Evolutionary conservation across 163 green algal genomes (phyloP).

Genomic region (Smithsoniella earleae): DNA sequence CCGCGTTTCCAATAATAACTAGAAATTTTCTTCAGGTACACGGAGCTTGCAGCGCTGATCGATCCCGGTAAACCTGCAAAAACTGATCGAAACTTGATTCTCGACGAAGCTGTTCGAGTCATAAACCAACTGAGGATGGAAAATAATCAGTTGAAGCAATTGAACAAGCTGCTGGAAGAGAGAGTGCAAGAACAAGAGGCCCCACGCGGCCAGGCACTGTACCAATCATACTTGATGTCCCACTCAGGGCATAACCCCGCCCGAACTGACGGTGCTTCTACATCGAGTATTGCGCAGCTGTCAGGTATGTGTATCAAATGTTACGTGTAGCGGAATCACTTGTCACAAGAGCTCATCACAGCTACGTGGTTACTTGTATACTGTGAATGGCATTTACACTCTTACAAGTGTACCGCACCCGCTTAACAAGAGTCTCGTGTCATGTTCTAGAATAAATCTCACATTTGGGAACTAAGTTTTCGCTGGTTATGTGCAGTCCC

Average conservation of each 20-base stretch:
- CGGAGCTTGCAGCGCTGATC: conserved; percentile 42
- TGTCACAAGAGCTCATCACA: too few species aligned
- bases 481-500: too few species aligned
- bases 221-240: conserved; percentile 16
- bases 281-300: neutral
- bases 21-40: conserved; percentile 38
- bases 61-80: conserved; percentile 44
- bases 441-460: neutral
- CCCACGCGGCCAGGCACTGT: conserved; percentile 14
- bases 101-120: conserved; percentile 49
- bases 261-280: conserved; percentile 1
- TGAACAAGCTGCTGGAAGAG: conserved; percentile 68
- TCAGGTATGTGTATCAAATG: neutral
- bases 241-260: neutral
- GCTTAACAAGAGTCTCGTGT: neutral
- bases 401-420: too few species aligned
- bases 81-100: conserved; percentile 45
- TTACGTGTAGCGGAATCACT: neutral
- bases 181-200: conserved; percentile 23
- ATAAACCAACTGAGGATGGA: conserved; percentile 58
- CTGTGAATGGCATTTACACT: too few species aligned
- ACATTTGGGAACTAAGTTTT: too few species aligned
- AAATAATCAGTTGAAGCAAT: conserved; percentile 70
- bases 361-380: too few species aligned
- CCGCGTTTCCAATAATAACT: neutral